Evolutionary conservation across 2,329 filamentous ascomycete genomes (phyloP).

Genomic region (Fusarium sp.): DNA sequence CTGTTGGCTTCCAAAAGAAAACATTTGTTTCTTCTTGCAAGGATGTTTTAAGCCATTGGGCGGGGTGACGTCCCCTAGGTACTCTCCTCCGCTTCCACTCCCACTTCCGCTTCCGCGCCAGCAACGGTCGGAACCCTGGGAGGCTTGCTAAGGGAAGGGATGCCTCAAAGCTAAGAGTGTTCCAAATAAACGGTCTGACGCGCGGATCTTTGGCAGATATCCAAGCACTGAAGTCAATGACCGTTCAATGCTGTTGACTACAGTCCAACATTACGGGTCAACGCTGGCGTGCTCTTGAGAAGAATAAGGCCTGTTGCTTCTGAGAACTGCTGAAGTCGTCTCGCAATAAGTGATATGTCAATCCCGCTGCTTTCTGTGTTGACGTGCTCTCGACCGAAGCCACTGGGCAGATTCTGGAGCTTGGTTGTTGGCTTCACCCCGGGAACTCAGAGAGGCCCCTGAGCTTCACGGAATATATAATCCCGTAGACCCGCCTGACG

Average conservation of each 20-base stretch:
- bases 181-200: neutral
- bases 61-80: constrained; percentile 11
- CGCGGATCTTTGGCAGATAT: constrained; percentile 1
- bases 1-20: neutral
- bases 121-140: constrained; percentile 3
- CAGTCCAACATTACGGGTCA: neutral
- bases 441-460: constrained; percentile 7
- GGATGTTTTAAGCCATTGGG: constrained; percentile 6
- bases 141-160: constrained; percentile 9
- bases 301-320: neutral
- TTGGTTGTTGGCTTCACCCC: constrained; percentile 14
- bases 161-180: constrained; percentile 1
- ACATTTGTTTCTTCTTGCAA: neutral
- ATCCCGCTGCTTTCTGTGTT: constrained; percentile 9
- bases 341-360: neutral
- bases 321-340: neutral
- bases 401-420: neutral
- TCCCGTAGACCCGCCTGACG: constrained; percentile 1
- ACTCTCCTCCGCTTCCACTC: neutral
- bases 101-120: constrained; percentile 11
- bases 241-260: constrained; percentile 1
- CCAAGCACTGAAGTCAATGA: neutral
- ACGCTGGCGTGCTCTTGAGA: neutral
- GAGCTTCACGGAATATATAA: constrained; percentile 7
- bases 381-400: constrained; percentile 1